These are phyloP conservation scores for Mariannaea sp. DNA, from an alignment of 2,329 filamentous ascomycete species.

Conservation along the genomic window DNA sequence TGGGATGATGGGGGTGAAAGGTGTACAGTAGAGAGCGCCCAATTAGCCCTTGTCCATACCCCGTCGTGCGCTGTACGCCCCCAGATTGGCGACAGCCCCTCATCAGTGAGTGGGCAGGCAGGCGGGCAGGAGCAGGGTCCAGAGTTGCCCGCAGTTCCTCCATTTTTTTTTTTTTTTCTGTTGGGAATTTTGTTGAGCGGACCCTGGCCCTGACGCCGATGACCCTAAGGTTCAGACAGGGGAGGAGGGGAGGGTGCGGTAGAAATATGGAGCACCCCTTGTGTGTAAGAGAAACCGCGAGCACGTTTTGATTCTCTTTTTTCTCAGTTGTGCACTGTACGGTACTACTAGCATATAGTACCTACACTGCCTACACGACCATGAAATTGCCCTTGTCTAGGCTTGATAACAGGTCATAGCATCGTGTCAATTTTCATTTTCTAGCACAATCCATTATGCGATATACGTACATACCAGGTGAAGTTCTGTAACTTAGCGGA, in stretches of 20 bases:
- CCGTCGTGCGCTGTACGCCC: background rate
- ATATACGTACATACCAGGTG: background rate
- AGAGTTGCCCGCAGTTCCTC: conserved; percentile 19
- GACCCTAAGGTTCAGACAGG: conserved; percentile 26
- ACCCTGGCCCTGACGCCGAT: conserved; percentile 29
- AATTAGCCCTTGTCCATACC: conserved; percentile 15
- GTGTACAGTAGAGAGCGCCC: too few relatives aligned
- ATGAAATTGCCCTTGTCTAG: background rate
- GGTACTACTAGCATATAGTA: background rate
- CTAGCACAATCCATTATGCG: background rate
- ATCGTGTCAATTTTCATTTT: background rate
- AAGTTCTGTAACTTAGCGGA: background rate
- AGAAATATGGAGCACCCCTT: conserved; percentile 2
- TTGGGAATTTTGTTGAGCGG: conserved; percentile 46
- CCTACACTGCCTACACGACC: background rate
- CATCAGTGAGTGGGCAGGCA: background rate
- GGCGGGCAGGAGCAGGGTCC: conserved; percentile 8
- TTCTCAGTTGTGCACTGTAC: background rate
- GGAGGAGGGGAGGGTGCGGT: conserved; percentile 11
- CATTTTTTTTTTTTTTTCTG: conserved; percentile 37
- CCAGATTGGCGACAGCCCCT: conserved; percentile 14
- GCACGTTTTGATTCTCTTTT: too few relatives aligned
- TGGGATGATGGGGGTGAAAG: too few relatives aligned
- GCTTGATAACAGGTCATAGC: background rate
- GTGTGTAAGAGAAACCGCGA: too few relatives aligned